Conservation (phyloP, 805 yeast genomes). For the Pichia exigua region DNA sequence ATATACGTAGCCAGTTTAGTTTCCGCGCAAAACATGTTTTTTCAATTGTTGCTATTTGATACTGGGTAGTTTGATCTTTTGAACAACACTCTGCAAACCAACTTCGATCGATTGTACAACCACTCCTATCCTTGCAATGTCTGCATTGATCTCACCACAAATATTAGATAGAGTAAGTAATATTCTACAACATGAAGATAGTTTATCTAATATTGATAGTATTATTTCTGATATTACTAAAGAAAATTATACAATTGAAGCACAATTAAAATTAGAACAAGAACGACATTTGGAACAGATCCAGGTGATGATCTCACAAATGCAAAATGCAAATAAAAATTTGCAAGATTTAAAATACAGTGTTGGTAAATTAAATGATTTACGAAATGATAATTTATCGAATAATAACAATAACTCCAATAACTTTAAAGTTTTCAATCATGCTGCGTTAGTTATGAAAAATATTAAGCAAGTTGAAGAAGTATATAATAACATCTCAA, state of each 20-base stretch:
- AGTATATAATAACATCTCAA: slow-evolving; percentile 54
- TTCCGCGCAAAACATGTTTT: background rate
- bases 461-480: slow-evolving; percentile 62
- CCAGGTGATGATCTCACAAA: slow-evolving; percentile 16
- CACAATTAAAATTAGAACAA: slow-evolving; percentile 66
- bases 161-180: slow-evolving; percentile 18
- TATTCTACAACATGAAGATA: slow-evolving; percentile 29
- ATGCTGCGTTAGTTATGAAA: slow-evolving; percentile 60
- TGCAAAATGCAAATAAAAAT: slow-evolving; percentile 32
- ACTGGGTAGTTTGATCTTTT: background rate
- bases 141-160: background rate
- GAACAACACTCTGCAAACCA: background rate
- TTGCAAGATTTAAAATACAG: slow-evolving; percentile 41
- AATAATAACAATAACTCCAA: slow-evolving; percentile 49
- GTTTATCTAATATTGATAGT: slow-evolving; percentile 44
- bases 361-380: slow-evolving; percentile 26
- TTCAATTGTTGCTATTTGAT: background rate
- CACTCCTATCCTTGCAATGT: background rate
- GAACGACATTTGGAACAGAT: slow-evolving; percentile 33
- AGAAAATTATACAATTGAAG: slow-evolving; percentile 70
- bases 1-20: no score
- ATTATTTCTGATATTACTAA: slow-evolving; percentile 49
- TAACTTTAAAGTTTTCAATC: slow-evolving; percentile 59
- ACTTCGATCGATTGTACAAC: background rate
- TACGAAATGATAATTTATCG: slow-evolving; percentile 32